phyloP scores from a whole-genome alignment of 1,284 basidiomycete species.

The Cryptococcus sp. region DNA sequence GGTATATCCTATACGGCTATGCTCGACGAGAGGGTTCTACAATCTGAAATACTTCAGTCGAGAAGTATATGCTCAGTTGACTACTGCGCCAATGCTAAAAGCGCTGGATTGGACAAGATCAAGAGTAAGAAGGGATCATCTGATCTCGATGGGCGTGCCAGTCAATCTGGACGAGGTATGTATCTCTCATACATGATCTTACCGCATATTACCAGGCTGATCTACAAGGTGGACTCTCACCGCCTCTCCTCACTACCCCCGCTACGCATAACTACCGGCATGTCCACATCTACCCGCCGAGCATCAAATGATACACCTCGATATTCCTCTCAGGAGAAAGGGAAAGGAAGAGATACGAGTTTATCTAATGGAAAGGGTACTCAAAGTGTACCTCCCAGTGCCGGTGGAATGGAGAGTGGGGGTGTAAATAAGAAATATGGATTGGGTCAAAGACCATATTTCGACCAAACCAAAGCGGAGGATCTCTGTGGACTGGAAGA shows the following conservation, averaged over 20 bases:
- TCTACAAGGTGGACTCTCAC: conserved; percentile 57
- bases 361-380: background rate
- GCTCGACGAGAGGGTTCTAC: conserved; percentile 4
- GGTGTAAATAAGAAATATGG: conserved; percentile 50
- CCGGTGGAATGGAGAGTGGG: background rate
- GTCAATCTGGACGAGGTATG: conserved; percentile 85
- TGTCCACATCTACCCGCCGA: background rate
- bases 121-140: conserved; percentile 76
- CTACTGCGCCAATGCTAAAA: conserved; percentile 51
- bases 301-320: background rate
- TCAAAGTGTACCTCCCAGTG: conserved; percentile 9
- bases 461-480: conserved; percentile 63
- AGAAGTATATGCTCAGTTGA: conserved; percentile 63
- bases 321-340: conserved; percentile 4
- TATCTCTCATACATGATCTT: background rate
- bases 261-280: conserved; percentile 65
- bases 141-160: conserved; percentile 83
- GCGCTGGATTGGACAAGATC: conserved; percentile 89
- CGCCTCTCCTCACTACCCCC: conserved; percentile 67
- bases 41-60: conserved; percentile 55
- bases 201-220: background rate
- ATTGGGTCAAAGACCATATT: conserved; percentile 63
- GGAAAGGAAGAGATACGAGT: conserved; percentile 7
- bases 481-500: conserved; percentile 63
- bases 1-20: background rate